Conservation (phyloP, 2,329 filamentous ascomycete species). For the Zymoseptoria brevis region DNA sequence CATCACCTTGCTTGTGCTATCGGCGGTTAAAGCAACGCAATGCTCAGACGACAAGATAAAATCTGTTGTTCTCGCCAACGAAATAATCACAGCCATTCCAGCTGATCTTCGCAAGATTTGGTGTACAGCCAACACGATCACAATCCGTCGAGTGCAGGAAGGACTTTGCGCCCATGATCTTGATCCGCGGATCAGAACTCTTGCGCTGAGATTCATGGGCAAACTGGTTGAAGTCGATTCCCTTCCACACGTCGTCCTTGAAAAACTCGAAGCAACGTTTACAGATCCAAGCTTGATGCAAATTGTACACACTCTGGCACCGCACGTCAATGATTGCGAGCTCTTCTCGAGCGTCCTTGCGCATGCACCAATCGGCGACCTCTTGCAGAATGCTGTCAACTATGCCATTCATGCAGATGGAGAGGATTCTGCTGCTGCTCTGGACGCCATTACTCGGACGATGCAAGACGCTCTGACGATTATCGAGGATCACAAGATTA, state of each 20-base stretch:
- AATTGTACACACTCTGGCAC: constrained; percentile 10
- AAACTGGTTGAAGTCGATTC: constrained; percentile 19
- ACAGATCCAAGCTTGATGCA: constrained; percentile 9
- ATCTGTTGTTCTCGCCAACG: constrained; percentile 22
- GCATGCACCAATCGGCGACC: constrained; percentile 11
- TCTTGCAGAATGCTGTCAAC: constrained; percentile 12
- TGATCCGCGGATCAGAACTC: constrained; percentile 14
- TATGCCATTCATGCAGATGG: constrained; percentile 10
- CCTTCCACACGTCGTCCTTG: constrained; percentile 17
- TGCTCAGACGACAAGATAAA: constrained; percentile 18
- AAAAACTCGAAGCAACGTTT: constrained; percentile 14
- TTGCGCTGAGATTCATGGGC: constrained; percentile 22
- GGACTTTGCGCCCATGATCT: constrained; percentile 21
- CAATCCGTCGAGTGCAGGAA: constrained; percentile 29
- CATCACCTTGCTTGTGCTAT: constrained; percentile 26
- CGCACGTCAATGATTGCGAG: constrained; percentile 12
- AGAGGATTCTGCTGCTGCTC: constrained; percentile 7
- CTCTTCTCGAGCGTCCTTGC: constrained; percentile 14
- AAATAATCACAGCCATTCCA: constrained; percentile 24
- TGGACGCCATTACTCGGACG: constrained; percentile 10
- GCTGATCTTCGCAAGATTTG: constrained; percentile 23
- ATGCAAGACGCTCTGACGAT: constrained; percentile 8
- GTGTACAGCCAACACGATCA: constrained; percentile 24
- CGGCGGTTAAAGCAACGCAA: constrained; percentile 20
- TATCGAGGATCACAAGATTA: constrained; percentile 14